Evolutionary conservation across 2,329 filamentous ascomycete species (phyloP).

Genomic region (Cyanodermella asteris): DNA sequence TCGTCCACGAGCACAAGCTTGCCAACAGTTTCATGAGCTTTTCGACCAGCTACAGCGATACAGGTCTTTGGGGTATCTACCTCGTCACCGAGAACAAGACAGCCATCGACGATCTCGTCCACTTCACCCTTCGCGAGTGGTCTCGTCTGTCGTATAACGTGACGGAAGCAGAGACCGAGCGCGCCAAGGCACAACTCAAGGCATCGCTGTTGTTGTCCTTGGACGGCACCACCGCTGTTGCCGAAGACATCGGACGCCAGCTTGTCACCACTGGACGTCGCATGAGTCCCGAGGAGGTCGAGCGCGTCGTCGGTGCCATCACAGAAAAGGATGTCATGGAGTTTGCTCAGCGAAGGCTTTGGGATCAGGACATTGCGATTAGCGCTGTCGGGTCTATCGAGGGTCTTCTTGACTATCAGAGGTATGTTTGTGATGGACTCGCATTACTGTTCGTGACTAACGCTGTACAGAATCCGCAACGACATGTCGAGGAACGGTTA

Average conservation of each 20-base stretch:
- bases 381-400: conserved; percentile 86
- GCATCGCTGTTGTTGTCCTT: conserved; percentile 91
- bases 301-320: conserved; percentile 71
- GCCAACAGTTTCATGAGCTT: conserved; percentile 99
- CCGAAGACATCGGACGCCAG: conserved; percentile 96
- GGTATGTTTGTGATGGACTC: no score
- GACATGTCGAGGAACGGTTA: no score
- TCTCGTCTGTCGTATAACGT: conserved; percentile 81
- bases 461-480: no score
- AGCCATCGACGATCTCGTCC: conserved; percentile 79
- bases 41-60: conserved; percentile 98
- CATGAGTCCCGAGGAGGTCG: conserved; percentile 80
- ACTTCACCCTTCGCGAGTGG: conserved; percentile 98
- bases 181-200: conserved; percentile 97
- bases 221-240: conserved; percentile 89
- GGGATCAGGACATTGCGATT: conserved; percentile 92
- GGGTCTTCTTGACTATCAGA: conserved; percentile 37
- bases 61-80: conserved; percentile 99
- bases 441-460: no score
- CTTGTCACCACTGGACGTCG: conserved; percentile 92
- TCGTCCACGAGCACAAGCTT: conserved; percentile 82
- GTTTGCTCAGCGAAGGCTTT: conserved; percentile 84
- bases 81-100: conserved; percentile 78
- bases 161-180: conserved; percentile 76
- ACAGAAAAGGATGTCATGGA: conserved; percentile 94